Percentiles rank a stretch among this genome's conserved stretches.
phyloP scores from a whole-genome alignment of 371 early-diverging fungal species.

The Saksenaea oblongispora region DNA sequence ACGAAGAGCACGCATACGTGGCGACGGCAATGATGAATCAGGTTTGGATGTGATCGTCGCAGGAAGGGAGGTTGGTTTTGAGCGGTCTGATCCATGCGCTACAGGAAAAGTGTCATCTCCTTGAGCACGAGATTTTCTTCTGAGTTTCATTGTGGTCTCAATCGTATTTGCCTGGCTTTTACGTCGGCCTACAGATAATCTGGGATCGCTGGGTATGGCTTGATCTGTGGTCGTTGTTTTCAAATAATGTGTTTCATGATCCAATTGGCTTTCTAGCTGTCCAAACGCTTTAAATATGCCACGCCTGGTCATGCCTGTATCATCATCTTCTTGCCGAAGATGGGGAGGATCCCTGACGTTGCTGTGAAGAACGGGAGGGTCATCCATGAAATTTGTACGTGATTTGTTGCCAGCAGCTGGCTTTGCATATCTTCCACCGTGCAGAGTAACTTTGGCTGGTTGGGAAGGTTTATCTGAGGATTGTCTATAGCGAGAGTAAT shows the following conservation, averaged over 20 bases:
- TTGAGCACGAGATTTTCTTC: conserved; percentile 8
- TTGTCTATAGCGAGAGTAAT: conserved; percentile 5
- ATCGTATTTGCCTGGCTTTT: conserved; percentile 16
- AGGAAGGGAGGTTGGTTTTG: background rate
- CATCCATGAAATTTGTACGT: conserved; percentile 10
- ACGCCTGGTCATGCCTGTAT: conserved; percentile 29
- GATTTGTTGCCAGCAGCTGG: conserved; percentile 19
- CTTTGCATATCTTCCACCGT: conserved; percentile 17
- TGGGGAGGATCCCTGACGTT: conserved; percentile 4
- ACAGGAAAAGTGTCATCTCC: background rate
- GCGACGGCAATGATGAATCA: conserved; percentile 15
- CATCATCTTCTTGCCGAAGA: conserved; percentile 9
- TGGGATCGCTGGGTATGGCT: background rate
- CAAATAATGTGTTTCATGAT: conserved; percentile 5
- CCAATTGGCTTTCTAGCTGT: conserved; percentile 20
- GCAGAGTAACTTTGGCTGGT: background rate
- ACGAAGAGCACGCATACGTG: conserved; percentile 18
- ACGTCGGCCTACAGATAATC: conserved; percentile 9
- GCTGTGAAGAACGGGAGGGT: conserved; percentile 1
- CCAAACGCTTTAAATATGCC: conserved; percentile 35
- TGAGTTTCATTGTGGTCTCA: conserved; percentile 7
- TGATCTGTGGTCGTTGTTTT: conserved; percentile 6
- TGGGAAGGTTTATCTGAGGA: background rate
- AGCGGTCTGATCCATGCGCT: background rate
- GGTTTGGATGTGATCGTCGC: background rate